Evolutionary conservation across 495 filamentous ascomycete genomes (phyloP).

Genomic region (Hyaloscypha hepaticicola): DNA sequence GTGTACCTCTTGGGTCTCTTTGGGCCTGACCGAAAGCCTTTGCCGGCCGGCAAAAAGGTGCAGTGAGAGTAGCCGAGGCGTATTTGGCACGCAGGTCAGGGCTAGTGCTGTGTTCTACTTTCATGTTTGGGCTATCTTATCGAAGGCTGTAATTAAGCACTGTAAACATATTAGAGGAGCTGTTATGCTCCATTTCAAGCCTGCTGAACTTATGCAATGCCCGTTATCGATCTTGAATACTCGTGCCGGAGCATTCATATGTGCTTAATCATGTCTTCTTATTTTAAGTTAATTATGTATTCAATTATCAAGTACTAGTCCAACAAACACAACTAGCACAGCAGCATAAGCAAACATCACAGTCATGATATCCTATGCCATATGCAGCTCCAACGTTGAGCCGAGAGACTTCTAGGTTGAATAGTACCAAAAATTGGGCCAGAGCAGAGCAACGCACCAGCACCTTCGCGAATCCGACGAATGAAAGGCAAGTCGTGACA

Average conservation of each 20-base stretch:
- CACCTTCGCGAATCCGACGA: not conserved
- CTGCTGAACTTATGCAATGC: no score
- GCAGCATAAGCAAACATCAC: not conserved
- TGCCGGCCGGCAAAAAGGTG: conserved; percentile 1
- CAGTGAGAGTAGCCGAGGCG: conserved; percentile 1
- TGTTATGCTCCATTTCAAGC: no score
- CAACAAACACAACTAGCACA: not conserved
- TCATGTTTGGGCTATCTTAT: no score
- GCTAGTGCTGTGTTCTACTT: no score
- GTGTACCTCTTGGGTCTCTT: conserved; percentile 59
- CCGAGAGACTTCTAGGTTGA: not conserved
- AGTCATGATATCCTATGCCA: not conserved
- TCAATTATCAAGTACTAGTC: not conserved
- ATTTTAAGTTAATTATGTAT: no score
- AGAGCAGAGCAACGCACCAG: not conserved
- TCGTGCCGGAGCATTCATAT: no score
- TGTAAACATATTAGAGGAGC: no score
- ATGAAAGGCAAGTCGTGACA: not conserved
- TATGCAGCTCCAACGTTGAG: not conserved
- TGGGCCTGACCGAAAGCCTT: conserved; percentile 40
- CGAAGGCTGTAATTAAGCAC: no score
- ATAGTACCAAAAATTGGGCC: not conserved
- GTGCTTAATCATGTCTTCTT: no score
- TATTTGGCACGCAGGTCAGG: no score
- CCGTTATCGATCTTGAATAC: no score